phyloP scores from a whole-genome alignment of 2,329 filamentous ascomycete genomes.

The Diaporthe sp. region DNA sequence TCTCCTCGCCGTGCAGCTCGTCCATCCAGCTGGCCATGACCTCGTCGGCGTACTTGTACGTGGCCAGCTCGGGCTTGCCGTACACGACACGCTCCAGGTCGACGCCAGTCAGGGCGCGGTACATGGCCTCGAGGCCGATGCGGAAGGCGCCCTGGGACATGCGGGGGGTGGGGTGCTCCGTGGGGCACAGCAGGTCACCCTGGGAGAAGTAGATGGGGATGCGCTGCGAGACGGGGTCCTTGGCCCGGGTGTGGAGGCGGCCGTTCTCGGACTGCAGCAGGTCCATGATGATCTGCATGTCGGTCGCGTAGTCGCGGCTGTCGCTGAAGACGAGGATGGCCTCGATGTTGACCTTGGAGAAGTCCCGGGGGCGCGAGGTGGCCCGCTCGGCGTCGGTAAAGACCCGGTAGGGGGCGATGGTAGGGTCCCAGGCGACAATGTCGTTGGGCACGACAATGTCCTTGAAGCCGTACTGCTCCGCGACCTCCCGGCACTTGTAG shows the following conservation, averaged over 20 bases:
- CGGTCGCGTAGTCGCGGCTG: slow-evolving; percentile 80
- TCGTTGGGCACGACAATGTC: slow-evolving; percentile 81
- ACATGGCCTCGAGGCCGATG: slow-evolving; percentile 80
- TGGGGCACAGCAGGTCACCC: slow-evolving; percentile 68
- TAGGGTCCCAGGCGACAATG: slow-evolving; percentile 77
- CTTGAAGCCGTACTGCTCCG: slow-evolving; percentile 81
- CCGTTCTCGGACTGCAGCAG: slow-evolving; percentile 78
- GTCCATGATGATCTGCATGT: slow-evolving; percentile 84
- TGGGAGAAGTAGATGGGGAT: slow-evolving; percentile 79
- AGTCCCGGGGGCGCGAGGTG: slow-evolving; percentile 78
- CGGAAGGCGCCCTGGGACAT: slow-evolving; percentile 84
- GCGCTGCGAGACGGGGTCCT: slow-evolving; percentile 74
- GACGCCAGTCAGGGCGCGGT: slow-evolving; percentile 76
- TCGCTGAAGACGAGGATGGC: slow-evolving; percentile 83
- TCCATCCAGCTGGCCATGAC: slow-evolving; percentile 82
- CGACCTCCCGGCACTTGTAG: slow-evolving; percentile 80
- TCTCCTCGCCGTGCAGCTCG: slow-evolving; percentile 79
- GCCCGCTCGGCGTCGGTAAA: slow-evolving; percentile 78
- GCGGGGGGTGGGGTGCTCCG: slow-evolving; percentile 74
- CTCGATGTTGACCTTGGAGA: slow-evolving; percentile 78
- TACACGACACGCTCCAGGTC: slow-evolving; percentile 83
- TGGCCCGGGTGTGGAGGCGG: slow-evolving; percentile 73
- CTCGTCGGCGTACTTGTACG: slow-evolving; percentile 85
- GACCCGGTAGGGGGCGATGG: slow-evolving; percentile 76
- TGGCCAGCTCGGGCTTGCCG: slow-evolving; percentile 80